Evolutionary conservation across 352 stramenopile species (phyloP).

Genomic region (Pythium rhizo-oryzae): DNA sequence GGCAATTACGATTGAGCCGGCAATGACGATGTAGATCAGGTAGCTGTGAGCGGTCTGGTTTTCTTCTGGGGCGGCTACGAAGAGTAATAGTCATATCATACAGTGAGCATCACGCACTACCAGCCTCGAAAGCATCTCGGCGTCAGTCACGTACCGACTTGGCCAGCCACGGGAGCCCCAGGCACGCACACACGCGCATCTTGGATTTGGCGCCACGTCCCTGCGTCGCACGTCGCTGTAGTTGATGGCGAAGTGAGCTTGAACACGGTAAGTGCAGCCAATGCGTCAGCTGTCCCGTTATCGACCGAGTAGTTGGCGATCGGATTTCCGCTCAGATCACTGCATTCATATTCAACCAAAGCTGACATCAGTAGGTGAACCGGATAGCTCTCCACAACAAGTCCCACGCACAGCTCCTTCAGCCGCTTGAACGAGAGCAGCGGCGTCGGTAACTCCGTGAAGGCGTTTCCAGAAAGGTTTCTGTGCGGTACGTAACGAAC

Average conservation of each 20-base stretch:
- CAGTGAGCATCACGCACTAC: background rate
- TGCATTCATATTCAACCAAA: too few relatives aligned
- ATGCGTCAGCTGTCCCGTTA: background rate
- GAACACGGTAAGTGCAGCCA: background rate
- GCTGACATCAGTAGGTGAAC: background rate
- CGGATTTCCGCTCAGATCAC: constrained; percentile 16
- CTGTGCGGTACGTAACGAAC: background rate
- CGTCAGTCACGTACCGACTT: background rate
- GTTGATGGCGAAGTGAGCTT: background rate
- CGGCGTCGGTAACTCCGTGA: background rate
- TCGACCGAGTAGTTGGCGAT: constrained; percentile 9
- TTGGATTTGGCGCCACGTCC: constrained; percentile 1
- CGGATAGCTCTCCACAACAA: too few relatives aligned
- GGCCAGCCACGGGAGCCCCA: too few relatives aligned
- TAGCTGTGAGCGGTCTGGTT: background rate
- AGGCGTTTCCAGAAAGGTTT: constrained; percentile 12
- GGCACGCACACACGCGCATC: constrained; percentile 5
- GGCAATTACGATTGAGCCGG: constrained; percentile 7
- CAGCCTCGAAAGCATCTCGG: background rate
- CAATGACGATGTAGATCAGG: constrained; percentile 19
- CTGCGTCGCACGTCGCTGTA: background rate
- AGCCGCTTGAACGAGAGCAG: constrained; percentile 7
- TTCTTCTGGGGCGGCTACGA: background rate
- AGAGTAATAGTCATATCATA: background rate
- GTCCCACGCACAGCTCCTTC: background rate